Evolutionary conservation across 352 stramenopile genomes (phyloP).

Genomic region (Elongisporangium anandrum): DNA sequence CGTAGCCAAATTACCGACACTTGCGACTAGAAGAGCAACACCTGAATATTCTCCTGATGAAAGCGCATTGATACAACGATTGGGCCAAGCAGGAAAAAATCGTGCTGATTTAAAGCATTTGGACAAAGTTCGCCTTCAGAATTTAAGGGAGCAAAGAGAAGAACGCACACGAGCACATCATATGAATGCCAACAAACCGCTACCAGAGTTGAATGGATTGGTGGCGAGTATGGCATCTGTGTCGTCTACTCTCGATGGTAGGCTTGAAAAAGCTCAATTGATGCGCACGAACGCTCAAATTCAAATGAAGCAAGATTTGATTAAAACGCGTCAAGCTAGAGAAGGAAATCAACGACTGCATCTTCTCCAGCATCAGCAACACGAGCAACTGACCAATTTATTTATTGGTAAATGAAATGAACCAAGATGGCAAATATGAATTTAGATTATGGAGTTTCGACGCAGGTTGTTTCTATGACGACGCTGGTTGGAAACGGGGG

Average conservation of each 20-base stretch:
- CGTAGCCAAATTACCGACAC: constrained; percentile 1
- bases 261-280: constrained; percentile 5
- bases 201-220: constrained; percentile 1
- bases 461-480: constrained; percentile 12
- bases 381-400: constrained; percentile 17
- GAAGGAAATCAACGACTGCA: constrained; percentile 9
- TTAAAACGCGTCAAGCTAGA: constrained; percentile 8
- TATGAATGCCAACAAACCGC: background rate
- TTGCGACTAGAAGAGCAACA: constrained; percentile 1
- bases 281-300: constrained; percentile 6
- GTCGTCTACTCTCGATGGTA: constrained; percentile 2
- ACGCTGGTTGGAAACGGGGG: constrained; percentile 7
- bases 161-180: constrained; percentile 13
- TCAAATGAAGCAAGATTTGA: constrained; percentile 8
- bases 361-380: constrained; percentile 5
- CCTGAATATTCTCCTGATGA: constrained; percentile 7
- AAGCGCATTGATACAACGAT: constrained; percentile 15
- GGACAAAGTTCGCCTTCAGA: constrained; percentile 41
- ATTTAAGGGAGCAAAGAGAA: constrained; percentile 33
- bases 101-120: constrained; percentile 32
- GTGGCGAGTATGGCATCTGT: background rate
- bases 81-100: constrained; percentile 37
- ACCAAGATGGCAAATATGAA: constrained; percentile 6
- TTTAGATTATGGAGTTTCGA: constrained; percentile 48
- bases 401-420: constrained; percentile 18